Evolutionary conservation across 306 rosid species (phyloP).

Genomic region (Dalbergia cochinchinensis): DNA sequence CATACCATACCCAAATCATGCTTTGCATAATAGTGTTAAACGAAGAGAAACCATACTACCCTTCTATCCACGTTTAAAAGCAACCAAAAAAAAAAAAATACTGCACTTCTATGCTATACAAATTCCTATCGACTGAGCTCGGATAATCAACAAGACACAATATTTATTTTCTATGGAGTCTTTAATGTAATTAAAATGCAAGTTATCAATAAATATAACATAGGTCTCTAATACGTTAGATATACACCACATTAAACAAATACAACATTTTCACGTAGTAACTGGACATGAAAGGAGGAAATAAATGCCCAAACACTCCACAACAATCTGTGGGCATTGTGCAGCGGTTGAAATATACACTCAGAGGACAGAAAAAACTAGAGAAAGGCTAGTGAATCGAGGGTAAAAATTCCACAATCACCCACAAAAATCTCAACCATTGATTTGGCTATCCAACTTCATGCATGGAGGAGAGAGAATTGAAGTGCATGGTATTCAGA

Average conservation of each 20-base stretch:
- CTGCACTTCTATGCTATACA: too few relatives aligned
- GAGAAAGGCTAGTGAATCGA: neutral
- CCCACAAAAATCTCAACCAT: conserved; percentile 40
- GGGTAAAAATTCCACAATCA: neutral
- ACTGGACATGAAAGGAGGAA: neutral
- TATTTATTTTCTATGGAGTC: conserved; percentile 1
- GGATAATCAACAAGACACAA: neutral
- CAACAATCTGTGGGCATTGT: conserved; percentile 14
- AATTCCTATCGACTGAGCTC: too few relatives aligned
- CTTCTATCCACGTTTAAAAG: too few relatives aligned
- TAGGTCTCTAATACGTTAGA: conserved; percentile 19
- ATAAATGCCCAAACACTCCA: conserved; percentile 18
- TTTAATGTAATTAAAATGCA: neutral
- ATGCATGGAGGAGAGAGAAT: conserved; percentile 46
- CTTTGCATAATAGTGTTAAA: too few relatives aligned
- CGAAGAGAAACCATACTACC: too few relatives aligned
- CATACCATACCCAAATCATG: too few relatives aligned
- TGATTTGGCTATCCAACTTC: conserved; percentile 42
- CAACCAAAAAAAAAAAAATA: too few relatives aligned
- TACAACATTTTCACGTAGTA: conserved; percentile 24
- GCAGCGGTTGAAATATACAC: conserved; percentile 6
- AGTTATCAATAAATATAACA: conserved; percentile 11
- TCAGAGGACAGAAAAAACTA: neutral
- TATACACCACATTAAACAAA: conserved; percentile 5
- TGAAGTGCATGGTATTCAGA: conserved; percentile 20